Evolutionary conservation across 140 eudicot genomes (phyloP), one percentile per base, ranked within the genome.

Genomic region (Stevia rebaudiana): DNA sequence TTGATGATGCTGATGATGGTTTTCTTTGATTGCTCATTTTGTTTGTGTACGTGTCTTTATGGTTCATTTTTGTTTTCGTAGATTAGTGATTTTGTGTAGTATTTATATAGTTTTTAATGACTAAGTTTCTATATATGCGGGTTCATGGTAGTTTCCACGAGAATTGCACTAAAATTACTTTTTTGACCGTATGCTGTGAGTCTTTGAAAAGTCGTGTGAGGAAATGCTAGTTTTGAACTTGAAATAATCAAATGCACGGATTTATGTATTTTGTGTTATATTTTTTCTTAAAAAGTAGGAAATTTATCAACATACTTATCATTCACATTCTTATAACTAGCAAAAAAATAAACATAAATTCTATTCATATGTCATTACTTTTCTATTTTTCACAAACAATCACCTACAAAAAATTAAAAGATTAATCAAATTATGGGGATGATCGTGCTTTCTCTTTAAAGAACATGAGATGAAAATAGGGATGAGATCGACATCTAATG

Each of bases 131-230:
- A 50, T 61, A 75, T 60, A 65, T 51, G 80, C 51, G 70, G 69
- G 40, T 75, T 60, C 80, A 67, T 40, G 50, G 70, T 57, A 50
- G 79, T 68, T 74, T 74, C 79, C 17, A 11, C 51, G 73, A 49
- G 79, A 68, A 57, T 59, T 74, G 63, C 56, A 68, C 28, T 48
- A 19, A 60, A 50, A 60, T 75, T 75, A 75, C 75, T 52, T 75
- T 60, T 51, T 75, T 75, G 80, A 75, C 80, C 75, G 28, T 39
- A 25, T 61, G 33, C 67, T 67, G 59, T 15, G 13, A 60, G 23
- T 75, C 60, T 75, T 50, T 49, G 79, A 74, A 68, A 74, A 74
- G 79, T 74, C 75, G 40, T 36, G 57, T 66, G 46, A 31, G 54
- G 22, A 6, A 3, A 61, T 54, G 46, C 30, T 33, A 52, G 66